Percentiles rank a stretch among this genome's conserved stretches.
Evolutionary conservation across 768 basidiomycete species (phyloP).

Genomic region (Imleria badia): DNA sequence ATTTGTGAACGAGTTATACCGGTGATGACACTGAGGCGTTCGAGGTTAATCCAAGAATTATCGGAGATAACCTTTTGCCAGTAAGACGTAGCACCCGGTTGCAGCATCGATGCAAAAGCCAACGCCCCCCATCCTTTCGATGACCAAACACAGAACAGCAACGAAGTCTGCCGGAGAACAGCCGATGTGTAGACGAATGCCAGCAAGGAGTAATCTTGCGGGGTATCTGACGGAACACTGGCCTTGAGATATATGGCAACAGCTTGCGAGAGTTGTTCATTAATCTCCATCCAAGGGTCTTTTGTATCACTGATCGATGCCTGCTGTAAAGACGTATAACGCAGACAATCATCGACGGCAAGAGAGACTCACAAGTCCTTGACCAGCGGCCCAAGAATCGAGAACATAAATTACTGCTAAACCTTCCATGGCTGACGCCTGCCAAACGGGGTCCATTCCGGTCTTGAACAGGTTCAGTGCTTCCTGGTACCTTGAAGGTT

Average conservation of each 20-base stretch:
- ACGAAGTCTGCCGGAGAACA: constrained; percentile 68
- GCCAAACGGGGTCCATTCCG: constrained; percentile 81
- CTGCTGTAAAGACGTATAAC: constrained; percentile 43
- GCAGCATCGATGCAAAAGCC: constrained; percentile 73
- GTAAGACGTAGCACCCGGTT: constrained; percentile 57
- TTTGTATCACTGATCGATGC: constrained; percentile 48
- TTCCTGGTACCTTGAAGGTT: constrained; percentile 73
- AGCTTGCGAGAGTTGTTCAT: constrained; percentile 72
- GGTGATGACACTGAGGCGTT: constrained; percentile 66
- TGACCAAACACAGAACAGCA: constrained; percentile 79
- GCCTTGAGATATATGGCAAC: constrained; percentile 58
- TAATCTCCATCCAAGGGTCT: constrained; percentile 76
- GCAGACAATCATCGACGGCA: not conserved
- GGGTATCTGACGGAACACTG: constrained; percentile 48
- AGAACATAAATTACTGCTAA: constrained; percentile 75
- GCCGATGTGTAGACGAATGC: constrained; percentile 65
- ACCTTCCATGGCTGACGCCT: constrained; percentile 85
- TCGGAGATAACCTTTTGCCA: constrained; percentile 58
- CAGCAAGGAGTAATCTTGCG: constrained; percentile 59
- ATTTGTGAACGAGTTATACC: constrained; percentile 71
- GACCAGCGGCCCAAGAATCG: constrained; percentile 80
- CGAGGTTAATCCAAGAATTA: constrained; percentile 51
- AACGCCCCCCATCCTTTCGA: constrained; percentile 86
- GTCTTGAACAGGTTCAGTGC: constrained; percentile 74
- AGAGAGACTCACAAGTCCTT: constrained; percentile 58